phyloP scores from a whole-genome alignment of 495 filamentous ascomycete genomes.

The Daldinia concentrica region DNA sequence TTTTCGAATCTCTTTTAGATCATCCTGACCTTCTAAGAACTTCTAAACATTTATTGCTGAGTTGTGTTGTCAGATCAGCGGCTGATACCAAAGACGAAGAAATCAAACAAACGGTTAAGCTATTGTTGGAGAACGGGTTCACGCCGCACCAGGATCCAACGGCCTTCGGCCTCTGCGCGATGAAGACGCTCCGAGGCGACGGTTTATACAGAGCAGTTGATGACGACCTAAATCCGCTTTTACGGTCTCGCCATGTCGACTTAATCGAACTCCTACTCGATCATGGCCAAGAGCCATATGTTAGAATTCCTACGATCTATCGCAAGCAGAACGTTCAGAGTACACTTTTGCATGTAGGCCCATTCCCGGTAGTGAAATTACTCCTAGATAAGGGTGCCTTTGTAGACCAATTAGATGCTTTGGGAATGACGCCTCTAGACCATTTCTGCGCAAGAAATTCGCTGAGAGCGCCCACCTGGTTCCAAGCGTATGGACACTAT shows the following conservation, averaged over 20 bases:
- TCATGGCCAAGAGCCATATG: conserved; percentile 6
- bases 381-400: conserved; percentile 9
- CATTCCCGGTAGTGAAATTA: neutral
- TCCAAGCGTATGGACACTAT: neutral
- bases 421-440: conserved; percentile 15
- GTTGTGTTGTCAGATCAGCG: neutral
- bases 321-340: neutral
- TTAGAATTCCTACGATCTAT: neutral
- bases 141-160: neutral
- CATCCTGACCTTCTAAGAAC: conserved; percentile 14
- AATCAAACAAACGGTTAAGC: neutral
- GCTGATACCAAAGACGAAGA: neutral
- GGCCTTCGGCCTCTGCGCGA: neutral
- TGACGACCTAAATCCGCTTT: neutral
- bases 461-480: neutral
- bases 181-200: neutral
- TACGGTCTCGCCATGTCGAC: neutral
- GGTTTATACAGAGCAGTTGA: neutral
- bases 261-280: conserved; percentile 5
- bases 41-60: conserved; percentile 4
- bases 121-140: conserved; percentile 19
- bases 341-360: conserved; percentile 2
- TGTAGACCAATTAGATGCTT: neutral
- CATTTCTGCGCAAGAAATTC: neutral
- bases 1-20: conserved; percentile 11